Percentiles rank a stretch among this genome's conserved stretches.
Conservation (phyloP, 805 yeast genomes). For the Wickerhamomyces chaumierensis region DNA sequence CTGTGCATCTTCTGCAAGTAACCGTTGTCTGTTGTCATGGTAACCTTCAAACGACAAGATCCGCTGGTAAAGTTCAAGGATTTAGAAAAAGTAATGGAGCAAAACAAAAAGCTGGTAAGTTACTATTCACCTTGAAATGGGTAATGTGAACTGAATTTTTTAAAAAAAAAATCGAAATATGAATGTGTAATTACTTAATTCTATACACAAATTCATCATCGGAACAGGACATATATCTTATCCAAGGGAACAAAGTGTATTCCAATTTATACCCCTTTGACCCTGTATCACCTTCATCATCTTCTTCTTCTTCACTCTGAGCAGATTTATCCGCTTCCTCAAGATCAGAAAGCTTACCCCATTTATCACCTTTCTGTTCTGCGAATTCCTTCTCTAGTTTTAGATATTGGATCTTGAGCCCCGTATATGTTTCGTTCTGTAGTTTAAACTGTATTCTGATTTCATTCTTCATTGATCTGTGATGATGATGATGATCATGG, state of each 20-base stretch:
- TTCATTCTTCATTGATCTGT: neutral
- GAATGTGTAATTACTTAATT: conserved; percentile 1
- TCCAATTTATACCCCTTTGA: conserved; percentile 33
- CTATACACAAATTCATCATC: conserved; percentile 26
- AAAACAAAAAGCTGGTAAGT: too few relatives aligned
- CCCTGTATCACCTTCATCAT: conserved; percentile 29
- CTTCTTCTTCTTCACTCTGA: neutral
- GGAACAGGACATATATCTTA: conserved; percentile 38
- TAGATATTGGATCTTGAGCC: conserved; percentile 53
- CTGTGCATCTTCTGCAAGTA: too few relatives aligned
- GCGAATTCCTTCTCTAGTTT: conserved; percentile 27
- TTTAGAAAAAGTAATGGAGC: too few relatives aligned
- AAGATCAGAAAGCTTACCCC: too few relatives aligned
- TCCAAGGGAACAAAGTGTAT: conserved; percentile 74
- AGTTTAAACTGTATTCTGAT: conserved; percentile 49
- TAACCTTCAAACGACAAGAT: too few relatives aligned
- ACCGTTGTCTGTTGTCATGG: too few relatives aligned
- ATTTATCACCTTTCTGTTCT: neutral
- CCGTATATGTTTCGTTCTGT: conserved; percentile 54
- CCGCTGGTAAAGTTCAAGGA: too few relatives aligned
- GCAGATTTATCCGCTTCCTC: neutral
- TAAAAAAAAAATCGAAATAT: too few relatives aligned
- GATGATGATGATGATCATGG: too few relatives aligned
- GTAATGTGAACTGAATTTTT: too few relatives aligned
- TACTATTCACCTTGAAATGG: too few relatives aligned